A percentile compares a stretch with the other conserved stretches of the same genome.
Evolutionary conservation across 2,329 filamentous ascomycete species (phyloP).

Genomic region (Malbranchea zuffiana): DNA sequence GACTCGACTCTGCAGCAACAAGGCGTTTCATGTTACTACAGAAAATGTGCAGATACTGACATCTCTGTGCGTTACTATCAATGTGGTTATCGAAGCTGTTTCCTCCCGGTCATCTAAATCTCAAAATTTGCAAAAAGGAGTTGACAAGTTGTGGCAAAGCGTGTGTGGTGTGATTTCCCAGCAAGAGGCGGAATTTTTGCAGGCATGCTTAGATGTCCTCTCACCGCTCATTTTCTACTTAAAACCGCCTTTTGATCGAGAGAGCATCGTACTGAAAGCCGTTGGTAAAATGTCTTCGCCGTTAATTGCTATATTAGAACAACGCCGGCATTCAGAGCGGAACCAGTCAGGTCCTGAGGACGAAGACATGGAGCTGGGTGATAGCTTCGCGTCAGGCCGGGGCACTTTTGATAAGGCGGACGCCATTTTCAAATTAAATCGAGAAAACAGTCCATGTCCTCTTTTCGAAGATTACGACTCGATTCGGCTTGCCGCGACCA

Average conservation of each 20-base stretch:
- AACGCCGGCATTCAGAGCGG: conserved; percentile 18
- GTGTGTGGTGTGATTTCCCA: conserved; percentile 26
- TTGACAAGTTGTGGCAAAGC: conserved; percentile 24
- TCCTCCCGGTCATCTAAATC: conserved; percentile 24
- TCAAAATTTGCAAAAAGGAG: conserved; percentile 22
- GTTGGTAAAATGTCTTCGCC: conserved; percentile 21
- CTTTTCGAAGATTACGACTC: conserved; percentile 25
- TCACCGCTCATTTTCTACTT: conserved; percentile 24
- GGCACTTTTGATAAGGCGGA: conserved; percentile 18
- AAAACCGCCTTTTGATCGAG: conserved; percentile 14
- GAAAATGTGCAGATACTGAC: conserved; percentile 42
- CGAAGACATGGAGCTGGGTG: conserved; percentile 37
- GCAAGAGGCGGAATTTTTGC: conserved; percentile 21
- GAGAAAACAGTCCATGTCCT: conserved; percentile 20
- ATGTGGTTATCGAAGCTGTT: conserved; percentile 28
- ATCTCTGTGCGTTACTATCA: conserved; percentile 38
- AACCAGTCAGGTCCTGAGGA: conserved; percentile 12
- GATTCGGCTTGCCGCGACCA: conserved; percentile 29
- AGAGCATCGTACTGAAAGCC: conserved; percentile 17
- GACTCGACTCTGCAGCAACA: conserved; percentile 33
- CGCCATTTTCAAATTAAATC: conserved; percentile 22
- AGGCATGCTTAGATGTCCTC: conserved; percentile 26
- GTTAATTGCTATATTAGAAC: conserved; percentile 25
- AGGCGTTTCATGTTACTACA: conserved; percentile 36
- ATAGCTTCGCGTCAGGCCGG: conserved; percentile 22